A percentile compares a stretch with the other conserved stretches of the same genome.
Conservation (phyloP, 768 basidiomycete species). For the Leccinum barrowsii region DNA sequence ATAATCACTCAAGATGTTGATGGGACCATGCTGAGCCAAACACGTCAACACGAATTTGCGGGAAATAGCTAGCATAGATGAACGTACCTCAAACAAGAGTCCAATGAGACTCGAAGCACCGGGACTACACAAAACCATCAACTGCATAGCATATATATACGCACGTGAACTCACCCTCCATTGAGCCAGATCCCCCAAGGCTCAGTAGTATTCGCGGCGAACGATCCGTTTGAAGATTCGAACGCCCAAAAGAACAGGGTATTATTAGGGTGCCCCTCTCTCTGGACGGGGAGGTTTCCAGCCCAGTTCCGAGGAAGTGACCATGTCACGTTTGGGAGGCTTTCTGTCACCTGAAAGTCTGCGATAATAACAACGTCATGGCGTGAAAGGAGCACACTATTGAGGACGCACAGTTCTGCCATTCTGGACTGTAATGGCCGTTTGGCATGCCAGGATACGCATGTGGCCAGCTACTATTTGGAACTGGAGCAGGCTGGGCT, state of each 20-base stretch:
- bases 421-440: slow-evolving; percentile 37
- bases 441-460: slow-evolving; percentile 40
- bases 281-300: slow-evolving; percentile 36
- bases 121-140: slow-evolving; percentile 38
- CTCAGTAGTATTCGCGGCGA: slow-evolving; percentile 32
- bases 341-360: slow-evolving; percentile 59
- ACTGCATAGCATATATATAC: background rate
- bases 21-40: slow-evolving; percentile 57
- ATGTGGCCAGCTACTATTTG: slow-evolving; percentile 31
- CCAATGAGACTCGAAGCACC: slow-evolving; percentile 67
- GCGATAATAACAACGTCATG: background rate
- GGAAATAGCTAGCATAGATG: background rate
- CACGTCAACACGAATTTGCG: background rate
- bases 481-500: background rate
- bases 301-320: slow-evolving; percentile 34
- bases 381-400: background rate
- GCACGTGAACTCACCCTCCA: slow-evolving; percentile 49
- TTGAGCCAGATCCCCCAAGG: slow-evolving; percentile 56
- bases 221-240: slow-evolving; percentile 52
- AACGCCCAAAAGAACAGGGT: slow-evolving; percentile 28
- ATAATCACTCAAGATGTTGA: slow-evolving; percentile 50
- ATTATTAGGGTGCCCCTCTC: slow-evolving; percentile 55
- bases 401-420: slow-evolving; percentile 53
- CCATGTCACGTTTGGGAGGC: slow-evolving; percentile 58
- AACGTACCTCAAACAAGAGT: slow-evolving; percentile 53